These are phyloP conservation scores for Bruguiera gymnorhiza DNA, from an alignment of 345 rosid genomes.

Conservation along the genomic window DNA sequence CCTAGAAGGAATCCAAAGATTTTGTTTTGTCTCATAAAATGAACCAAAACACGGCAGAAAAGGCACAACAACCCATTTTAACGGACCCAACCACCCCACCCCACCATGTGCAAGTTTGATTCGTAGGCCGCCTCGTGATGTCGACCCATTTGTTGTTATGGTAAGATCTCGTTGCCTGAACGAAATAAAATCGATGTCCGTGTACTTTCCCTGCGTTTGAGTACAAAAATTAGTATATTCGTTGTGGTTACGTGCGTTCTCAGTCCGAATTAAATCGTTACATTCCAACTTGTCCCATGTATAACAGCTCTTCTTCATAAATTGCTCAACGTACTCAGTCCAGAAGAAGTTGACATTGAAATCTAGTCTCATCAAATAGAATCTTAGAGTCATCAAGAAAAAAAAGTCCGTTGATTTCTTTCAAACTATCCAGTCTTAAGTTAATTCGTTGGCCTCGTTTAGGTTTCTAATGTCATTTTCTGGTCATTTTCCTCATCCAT, in stretches of 20 bases:
- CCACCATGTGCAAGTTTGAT: constrained; percentile 11
- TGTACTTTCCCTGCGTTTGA: too few species aligned
- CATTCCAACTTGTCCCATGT: too few species aligned
- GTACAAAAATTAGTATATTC: neutral
- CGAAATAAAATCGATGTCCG: neutral
- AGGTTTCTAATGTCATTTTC: too few species aligned
- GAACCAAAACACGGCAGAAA: neutral
- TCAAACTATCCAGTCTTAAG: too few species aligned
- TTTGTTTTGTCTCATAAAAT: neutral
- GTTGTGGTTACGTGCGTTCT: neutral
- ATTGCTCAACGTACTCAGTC: too few species aligned
- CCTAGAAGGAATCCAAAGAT: constrained; percentile 2
- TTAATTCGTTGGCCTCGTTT: too few species aligned
- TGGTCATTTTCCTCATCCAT: too few species aligned
- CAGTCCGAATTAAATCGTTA: neutral
- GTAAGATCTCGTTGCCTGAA: neutral
- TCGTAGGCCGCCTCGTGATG: neutral
- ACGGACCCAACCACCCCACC: neutral
- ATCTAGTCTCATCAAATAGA: too few species aligned
- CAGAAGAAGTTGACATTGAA: too few species aligned
- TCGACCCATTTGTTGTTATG: neutral
- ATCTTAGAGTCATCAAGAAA: too few species aligned
- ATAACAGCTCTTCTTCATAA: too few species aligned
- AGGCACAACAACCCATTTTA: neutral
- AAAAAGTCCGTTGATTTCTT: too few species aligned